These are phyloP conservation scores for Fusarium anguioides DNA, from an alignment of 2,329 filamentous ascomycete genomes.

Conservation along the genomic window DNA sequence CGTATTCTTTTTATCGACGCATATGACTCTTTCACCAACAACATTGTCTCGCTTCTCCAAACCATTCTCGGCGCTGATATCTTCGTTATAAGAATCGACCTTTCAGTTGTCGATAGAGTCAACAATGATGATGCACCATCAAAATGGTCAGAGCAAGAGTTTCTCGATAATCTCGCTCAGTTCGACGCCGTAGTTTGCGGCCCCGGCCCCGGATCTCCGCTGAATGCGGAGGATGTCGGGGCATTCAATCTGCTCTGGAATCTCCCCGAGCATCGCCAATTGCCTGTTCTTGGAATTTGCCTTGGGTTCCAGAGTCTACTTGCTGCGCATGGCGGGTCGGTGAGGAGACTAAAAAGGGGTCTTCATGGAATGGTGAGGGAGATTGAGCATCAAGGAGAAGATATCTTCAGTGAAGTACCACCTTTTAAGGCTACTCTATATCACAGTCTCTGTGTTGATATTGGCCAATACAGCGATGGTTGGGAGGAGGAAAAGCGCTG, in stretches of 20 bases:
- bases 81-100: conserved; percentile 54
- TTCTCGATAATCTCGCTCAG: conserved; percentile 55
- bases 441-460: conserved; percentile 70
- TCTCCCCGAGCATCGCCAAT: conserved; percentile 64
- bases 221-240: conserved; percentile 79
- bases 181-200: conserved; percentile 92
- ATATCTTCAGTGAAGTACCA: conserved; percentile 73
- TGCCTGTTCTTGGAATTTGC: conserved; percentile 90
- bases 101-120: conserved; percentile 61
- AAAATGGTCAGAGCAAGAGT: conserved; percentile 58
- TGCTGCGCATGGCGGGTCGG: conserved; percentile 71
- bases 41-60: conserved; percentile 85
- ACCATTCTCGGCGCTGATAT: conserved; percentile 75
- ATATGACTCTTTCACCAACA: conserved; percentile 97
- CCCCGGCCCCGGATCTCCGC: conserved; percentile 87
- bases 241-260: conserved; percentile 82
- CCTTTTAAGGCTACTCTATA: conserved; percentile 80
- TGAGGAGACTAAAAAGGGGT: conserved; percentile 75
- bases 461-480: conserved; percentile 54
- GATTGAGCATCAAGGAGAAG: conserved; percentile 68
- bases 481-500: conserved; percentile 51
- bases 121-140: conserved; percentile 5
- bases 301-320: conserved; percentile 89
- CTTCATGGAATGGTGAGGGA: conserved; percentile 83
- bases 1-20: conserved; percentile 91